These are phyloP conservation scores for Candida peoriensis DNA, from an alignment of 805 yeast genomes.

Conservation along the genomic window DNA sequence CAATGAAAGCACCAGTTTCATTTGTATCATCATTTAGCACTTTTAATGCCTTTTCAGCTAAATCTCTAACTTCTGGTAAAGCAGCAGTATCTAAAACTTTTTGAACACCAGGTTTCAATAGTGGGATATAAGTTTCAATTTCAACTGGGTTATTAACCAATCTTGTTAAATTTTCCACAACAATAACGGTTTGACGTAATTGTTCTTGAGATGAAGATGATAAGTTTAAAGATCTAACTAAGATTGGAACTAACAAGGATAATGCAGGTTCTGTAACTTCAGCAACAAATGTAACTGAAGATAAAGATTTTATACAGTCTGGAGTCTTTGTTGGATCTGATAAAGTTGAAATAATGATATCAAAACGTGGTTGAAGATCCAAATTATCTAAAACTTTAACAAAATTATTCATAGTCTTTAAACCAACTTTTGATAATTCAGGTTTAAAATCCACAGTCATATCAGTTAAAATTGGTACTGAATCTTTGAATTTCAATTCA, in stretches of 20 bases:
- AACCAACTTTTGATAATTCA: constrained; percentile 84
- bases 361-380: constrained; percentile 83
- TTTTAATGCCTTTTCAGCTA: constrained; percentile 79
- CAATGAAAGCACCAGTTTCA: constrained; percentile 69
- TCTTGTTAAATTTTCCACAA: constrained; percentile 92
- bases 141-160: constrained; percentile 91
- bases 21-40: constrained; percentile 82
- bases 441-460: constrained; percentile 95
- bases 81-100: constrained; percentile 88
- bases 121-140: constrained; percentile 82
- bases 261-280: constrained; percentile 97
- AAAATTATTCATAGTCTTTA: constrained; percentile 60
- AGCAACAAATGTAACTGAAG: constrained; percentile 95
- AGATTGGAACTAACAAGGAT: constrained; percentile 84
- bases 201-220: constrained; percentile 89
- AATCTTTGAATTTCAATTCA: constrained; percentile 71
- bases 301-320: constrained; percentile 79
- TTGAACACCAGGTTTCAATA: constrained; percentile 84
- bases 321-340: constrained; percentile 89
- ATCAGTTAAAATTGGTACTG: constrained; percentile 83
- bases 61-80: constrained; percentile 91
- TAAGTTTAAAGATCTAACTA: constrained; percentile 82
- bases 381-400: constrained; percentile 86
- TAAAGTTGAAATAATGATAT: constrained; percentile 79
- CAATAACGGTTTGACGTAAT: constrained; percentile 93